These are phyloP conservation scores for Pleoardoris graminearum DNA, from an alignment of 2,329 filamentous ascomycete genomes.

Conservation along the genomic window DNA sequence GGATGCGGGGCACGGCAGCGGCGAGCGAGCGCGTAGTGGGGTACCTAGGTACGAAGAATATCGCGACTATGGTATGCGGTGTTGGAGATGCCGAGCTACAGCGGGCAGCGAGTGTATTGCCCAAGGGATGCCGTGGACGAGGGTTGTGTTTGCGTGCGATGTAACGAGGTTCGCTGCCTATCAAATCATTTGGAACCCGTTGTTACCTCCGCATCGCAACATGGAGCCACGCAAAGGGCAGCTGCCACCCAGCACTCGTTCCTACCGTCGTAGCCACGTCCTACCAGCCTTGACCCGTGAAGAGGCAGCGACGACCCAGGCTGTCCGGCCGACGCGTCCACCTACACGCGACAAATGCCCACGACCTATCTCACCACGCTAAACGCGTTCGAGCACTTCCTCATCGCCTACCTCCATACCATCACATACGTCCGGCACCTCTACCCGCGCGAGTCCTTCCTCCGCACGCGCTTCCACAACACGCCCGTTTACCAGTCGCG, in stretches of 20 bases:
- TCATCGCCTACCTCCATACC: conserved; percentile 81
- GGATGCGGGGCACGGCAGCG: conserved; percentile 7
- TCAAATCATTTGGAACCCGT: conserved; percentile 9
- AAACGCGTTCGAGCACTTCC: conserved; percentile 73
- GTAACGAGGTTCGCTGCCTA: neutral
- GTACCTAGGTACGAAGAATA: conserved; percentile 3
- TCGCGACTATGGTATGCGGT: neutral
- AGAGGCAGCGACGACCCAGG: neutral
- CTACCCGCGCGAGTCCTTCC: conserved; percentile 78
- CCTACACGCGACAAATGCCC: conserved; percentile 21
- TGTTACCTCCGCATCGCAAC: neutral
- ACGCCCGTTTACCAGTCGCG: conserved; percentile 82
- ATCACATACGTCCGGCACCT: conserved; percentile 80
- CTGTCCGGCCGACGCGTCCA: neutral
- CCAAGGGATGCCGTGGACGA: neutral
- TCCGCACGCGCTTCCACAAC: conserved; percentile 79
- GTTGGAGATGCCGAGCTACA: neutral
- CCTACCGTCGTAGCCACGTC: too few species aligned
- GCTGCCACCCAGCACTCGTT: neutral
- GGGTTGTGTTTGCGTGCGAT: neutral
- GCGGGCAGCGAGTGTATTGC: neutral
- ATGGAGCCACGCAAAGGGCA: neutral
- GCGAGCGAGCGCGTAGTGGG: conserved; percentile 4
- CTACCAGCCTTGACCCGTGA: neutral
- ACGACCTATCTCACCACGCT: conserved; percentile 56